Percentiles rank a stretch among this genome's conserved stretches.
Conservation (phyloP, 2,329 filamentous ascomycete species). For the Sporothrix pseudoabietina region DNA sequence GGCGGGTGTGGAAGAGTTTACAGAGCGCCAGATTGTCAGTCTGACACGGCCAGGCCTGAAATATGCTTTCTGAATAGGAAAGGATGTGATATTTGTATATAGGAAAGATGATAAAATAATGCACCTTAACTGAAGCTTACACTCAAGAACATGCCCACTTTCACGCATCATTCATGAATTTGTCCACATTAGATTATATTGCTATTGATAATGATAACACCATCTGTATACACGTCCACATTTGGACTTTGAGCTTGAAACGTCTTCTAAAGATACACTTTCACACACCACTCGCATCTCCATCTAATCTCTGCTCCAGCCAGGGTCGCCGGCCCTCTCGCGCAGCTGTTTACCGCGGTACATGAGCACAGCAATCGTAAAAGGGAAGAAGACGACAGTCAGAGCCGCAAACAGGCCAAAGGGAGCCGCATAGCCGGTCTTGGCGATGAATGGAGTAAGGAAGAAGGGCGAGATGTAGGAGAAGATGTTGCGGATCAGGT, state of each 20-base stretch:
- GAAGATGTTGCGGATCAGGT: constrained; percentile 23
- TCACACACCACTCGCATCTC: neutral
- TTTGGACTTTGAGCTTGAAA: neutral
- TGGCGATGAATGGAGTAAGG: constrained; percentile 15
- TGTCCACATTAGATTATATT: neutral
- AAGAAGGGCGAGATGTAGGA: constrained; percentile 25
- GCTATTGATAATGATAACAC: neutral
- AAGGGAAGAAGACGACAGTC: constrained; percentile 20
- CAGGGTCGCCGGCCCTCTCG: constrained; percentile 14
- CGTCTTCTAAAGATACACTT: neutral
- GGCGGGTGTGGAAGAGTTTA: constrained; percentile 43
- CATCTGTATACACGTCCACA: neutral
- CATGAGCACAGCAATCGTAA: constrained; percentile 20
- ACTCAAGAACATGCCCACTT: too few species aligned
- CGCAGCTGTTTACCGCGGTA: constrained; percentile 20
- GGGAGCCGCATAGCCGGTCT: constrained; percentile 9
- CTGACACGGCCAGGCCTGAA: constrained; percentile 38
- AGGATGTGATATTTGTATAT: neutral
- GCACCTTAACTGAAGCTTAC: neutral
- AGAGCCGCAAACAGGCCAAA: constrained; percentile 19
- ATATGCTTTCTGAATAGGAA: constrained; percentile 35
- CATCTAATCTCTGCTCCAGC: constrained; percentile 23
- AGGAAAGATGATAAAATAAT: neutral
- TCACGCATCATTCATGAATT: too few species aligned
- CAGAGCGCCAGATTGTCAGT: constrained; percentile 44